A percentile compares a stretch with the other conserved stretches of the same genome.
These are phyloP conservation scores for sunflower (Helianthus annuus) DNA, from an alignment of 129 eudicot genomes.

Conservation along the genomic window HanXRQr2.0-SUNRISE NC_035434.2:121181933-121182432, in stretches of 20 bases:
- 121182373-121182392: slow-evolving; percentile 2
- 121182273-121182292: neutral
- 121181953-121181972: slow-evolving; percentile 1
- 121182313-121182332: neutral
- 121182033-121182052: neutral
- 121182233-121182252: neutral
- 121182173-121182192: neutral
- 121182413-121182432: neutral
- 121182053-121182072: neutral
- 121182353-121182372: slow-evolving; percentile 4
- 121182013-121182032: slow-evolving; percentile 1
- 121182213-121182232: neutral
- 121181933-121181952: neutral
- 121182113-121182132: neutral
- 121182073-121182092: neutral
- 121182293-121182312: neutral
- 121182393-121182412: neutral
- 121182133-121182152: neutral
- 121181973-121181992: neutral
- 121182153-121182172: neutral
- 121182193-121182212: neutral
- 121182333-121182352: neutral
- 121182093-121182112: neutral
- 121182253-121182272: slow-evolving; percentile 1
- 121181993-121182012: slow-evolving; percentile 1